Base-by-base conservation (phyloP, 306 rosid genomes). In the Rubus idaeus region DNA sequence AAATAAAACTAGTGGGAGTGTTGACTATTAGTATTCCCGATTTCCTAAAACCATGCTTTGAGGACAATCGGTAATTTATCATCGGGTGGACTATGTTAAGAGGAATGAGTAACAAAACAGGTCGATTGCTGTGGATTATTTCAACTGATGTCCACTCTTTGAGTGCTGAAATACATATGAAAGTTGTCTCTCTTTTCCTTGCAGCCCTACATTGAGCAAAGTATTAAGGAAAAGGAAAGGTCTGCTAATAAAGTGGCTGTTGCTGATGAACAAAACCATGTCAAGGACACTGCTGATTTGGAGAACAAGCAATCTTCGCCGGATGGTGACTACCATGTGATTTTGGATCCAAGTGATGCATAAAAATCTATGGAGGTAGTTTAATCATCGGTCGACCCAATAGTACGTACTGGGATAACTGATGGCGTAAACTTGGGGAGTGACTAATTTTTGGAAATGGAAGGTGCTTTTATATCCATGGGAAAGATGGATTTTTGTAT, bases 171-270 rank as follows among this genome's bases (percentile, higher is more conserved):
- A 57, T 42, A 26, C 40, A 8, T 45, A 13, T 49, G 5, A 52
- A 23, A n/a, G 11, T 9, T 58, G 39, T 1, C 18, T 78, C 21
- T 21, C 30, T 12, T 51, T 69, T 21, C 46, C 71, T 42, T 47
- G 65, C 75, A 83, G 83, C 80, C 77, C 58, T 83, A 70, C 53
- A 45, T 78, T 14, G 80, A 83, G 55, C 83, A 79, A 75, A 83
- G 86, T 37, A 79, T 74, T 51, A 78, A 23, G 77, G 77, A 52
- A 47, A 83, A 49, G 58, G 80, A 74, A 61, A 64, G 53, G n/a
- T 14, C 16, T 50, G 70, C 64, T 10, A 63, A 37, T 0, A 63
- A 35, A 39, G 20, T 17, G 69, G 21, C 16, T 13, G 18, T 13
- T 35, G 69, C 18, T 63, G 69, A 37, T 63, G 69, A 39, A 35